Conservation (phyloP, 106 monocot genomes). For the Dioscorea alata region DNA sequence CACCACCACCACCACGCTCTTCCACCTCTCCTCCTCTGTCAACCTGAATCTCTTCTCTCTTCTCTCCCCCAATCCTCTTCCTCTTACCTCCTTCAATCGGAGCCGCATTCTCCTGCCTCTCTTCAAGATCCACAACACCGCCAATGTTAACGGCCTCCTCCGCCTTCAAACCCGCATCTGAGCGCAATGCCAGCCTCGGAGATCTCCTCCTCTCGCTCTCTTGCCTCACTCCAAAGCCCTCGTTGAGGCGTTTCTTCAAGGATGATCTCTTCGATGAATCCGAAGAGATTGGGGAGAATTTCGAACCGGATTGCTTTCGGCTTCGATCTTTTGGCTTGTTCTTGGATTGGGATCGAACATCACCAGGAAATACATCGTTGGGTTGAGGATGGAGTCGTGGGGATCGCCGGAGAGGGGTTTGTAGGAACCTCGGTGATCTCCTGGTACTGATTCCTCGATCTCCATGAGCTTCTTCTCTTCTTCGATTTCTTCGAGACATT, state of each 20-base stretch:
- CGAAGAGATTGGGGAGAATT: no score
- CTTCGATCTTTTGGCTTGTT: no score
- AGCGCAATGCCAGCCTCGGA: background rate
- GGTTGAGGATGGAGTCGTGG: background rate
- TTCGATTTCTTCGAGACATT: background rate
- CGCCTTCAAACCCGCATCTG: background rate
- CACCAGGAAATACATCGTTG: background rate
- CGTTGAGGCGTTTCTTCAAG: no score
- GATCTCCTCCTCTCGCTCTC: slow-evolving; percentile 1
- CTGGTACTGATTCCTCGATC: background rate
- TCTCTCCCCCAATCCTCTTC: background rate
- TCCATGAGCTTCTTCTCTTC: no score
- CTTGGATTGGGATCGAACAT: no score
- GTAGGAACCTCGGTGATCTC: background rate
- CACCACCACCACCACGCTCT: background rate
- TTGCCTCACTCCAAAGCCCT: background rate
- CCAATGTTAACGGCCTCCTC: background rate
- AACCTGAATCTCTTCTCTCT: background rate
- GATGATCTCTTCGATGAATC: no score
- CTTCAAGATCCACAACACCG: background rate
- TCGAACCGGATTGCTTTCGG: no score
- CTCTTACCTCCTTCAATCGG: background rate
- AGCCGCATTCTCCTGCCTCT: background rate
- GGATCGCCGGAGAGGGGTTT: slow-evolving; percentile 1
- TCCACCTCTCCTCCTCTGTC: slow-evolving; percentile 1